Evolutionary conservation across 2,329 filamentous ascomycete species (phyloP).

Genomic region (Epichloe bromicola): DNA sequence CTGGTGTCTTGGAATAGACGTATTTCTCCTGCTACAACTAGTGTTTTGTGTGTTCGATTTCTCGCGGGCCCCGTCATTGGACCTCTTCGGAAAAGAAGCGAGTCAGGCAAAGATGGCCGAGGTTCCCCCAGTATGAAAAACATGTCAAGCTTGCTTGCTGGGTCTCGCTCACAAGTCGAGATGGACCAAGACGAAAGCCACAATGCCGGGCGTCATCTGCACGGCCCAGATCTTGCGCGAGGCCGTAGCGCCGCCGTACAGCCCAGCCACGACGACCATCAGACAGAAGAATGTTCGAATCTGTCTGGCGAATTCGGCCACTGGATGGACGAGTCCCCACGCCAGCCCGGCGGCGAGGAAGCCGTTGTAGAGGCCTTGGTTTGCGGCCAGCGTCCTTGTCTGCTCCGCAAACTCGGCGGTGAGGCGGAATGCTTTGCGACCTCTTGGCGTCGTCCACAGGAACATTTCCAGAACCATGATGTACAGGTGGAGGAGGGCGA

Average conservation of each 20-base stretch:
- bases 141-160: too few species aligned
- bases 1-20: too few species aligned
- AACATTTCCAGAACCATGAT: conserved; percentile 37
- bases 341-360: conserved; percentile 35
- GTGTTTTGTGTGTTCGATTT: too few species aligned
- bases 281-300: conserved; percentile 34
- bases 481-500: conserved; percentile 33
- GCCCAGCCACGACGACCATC: conserved; percentile 30
- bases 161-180: conserved; percentile 9
- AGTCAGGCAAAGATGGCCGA: too few species aligned
- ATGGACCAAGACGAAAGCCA: not conserved
- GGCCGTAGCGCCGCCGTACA: conserved; percentile 30
- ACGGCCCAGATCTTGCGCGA: conserved; percentile 28
- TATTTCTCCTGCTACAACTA: too few species aligned
- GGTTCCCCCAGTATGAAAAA: too few species aligned
- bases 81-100: too few species aligned
- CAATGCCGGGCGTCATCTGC: conserved; percentile 22
- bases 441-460: conserved; percentile 33
- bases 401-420: conserved; percentile 31
- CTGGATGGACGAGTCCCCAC: conserved; percentile 35
- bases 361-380: conserved; percentile 41
- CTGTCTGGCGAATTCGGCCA: conserved; percentile 26
- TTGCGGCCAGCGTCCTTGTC: conserved; percentile 32
- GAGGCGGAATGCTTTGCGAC: conserved; percentile 30
- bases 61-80: too few species aligned